phyloP scores from a whole-genome alignment of 2,329 filamentous ascomycete species.

The Ophiosphaerella herpotricha region DNA sequence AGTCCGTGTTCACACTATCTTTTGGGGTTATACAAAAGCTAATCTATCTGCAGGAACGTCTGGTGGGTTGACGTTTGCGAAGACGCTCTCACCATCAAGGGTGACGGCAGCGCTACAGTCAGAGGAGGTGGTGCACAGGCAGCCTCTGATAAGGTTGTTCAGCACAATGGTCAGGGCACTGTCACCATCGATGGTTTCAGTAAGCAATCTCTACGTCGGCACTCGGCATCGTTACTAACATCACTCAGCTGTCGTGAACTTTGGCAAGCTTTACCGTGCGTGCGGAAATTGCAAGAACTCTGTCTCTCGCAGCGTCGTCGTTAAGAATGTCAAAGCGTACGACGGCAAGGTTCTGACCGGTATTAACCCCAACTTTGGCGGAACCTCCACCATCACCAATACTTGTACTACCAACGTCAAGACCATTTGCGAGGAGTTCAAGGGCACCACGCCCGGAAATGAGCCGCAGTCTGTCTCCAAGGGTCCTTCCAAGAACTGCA shows the following conservation, averaged over 20 bases:
- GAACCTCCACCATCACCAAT: constrained; percentile 52
- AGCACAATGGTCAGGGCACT: constrained; percentile 50
- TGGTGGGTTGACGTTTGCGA: constrained; percentile 53
- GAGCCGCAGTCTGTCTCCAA: constrained; percentile 37
- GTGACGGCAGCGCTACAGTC: constrained; percentile 43
- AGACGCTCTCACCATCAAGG: constrained; percentile 45
- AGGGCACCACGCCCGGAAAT: constrained; percentile 34
- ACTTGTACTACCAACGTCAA: constrained; percentile 37
- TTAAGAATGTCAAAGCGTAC: constrained; percentile 52
- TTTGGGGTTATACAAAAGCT: constrained; percentile 21
- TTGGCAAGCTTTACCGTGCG: constrained; percentile 52
- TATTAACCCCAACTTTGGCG: constrained; percentile 59
- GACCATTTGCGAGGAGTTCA: constrained; percentile 42
- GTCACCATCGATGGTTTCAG: constrained; percentile 46
- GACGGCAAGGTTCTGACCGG: constrained; percentile 52
- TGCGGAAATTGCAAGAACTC: constrained; percentile 57
- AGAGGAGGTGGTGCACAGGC: constrained; percentile 49
- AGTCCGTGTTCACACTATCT: constrained; percentile 49
- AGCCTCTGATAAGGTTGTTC: constrained; percentile 50
- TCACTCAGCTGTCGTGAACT: constrained; percentile 32
- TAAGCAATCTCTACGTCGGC: not conserved
- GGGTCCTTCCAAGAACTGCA: constrained; percentile 36
- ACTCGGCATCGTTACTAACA: not conserved
- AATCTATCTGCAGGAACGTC: constrained; percentile 37
- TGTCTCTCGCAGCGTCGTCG: constrained; percentile 50